Evolutionary conservation across 2,329 filamentous ascomycete genomes (phyloP), one percentile per base, ranked within the genome.

Genomic region (Aureobasidium sp.): DNA sequence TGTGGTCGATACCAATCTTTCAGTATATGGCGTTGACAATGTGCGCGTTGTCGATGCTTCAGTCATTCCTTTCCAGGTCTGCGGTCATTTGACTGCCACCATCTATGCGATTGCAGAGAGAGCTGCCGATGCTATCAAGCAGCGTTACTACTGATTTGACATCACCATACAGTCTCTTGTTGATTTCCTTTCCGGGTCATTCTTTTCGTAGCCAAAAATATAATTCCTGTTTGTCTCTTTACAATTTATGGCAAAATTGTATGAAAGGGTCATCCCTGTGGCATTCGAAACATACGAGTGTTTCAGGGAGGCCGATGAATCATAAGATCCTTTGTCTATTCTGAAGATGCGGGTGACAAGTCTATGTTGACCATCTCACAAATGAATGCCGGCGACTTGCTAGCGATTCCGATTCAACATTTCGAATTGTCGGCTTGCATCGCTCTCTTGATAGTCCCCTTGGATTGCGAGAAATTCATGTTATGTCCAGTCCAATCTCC

Each of bases 51-150:
- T 71, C 4, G 73, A 76, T 70, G 73, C 72, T 15, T 72, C 72
- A 39, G 65, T 72, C 2, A 65, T 76, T 9, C 68, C 68, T 24
- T 69, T 67, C 62, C 70, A 74, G 61, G 69, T 73, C 17, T 69
- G 69, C 43, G 73, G 72, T 17, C 73, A 75, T 70, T 62, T 74
- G 51, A 72, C 66, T 55, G 68, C 69, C 12, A 75, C 67, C 20
- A 66, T 76, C 1, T 75, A 75, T 65, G 73, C 73, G 12, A 63
- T 75, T 63, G 73, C 74, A 24, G 73, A 73, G 46, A 74, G 67
- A 64, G 70, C 72, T 51, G 68, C 67, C 2, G 71, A 73, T 55
- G 56, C 59, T 8, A 72, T 74, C 24, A 50, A 62, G 34, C 32
- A n/a, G 10, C 52, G 51, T 13, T 29, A 44, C 63, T 48, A 59